Conservation (phyloP, 225 moss, liverwort and hornwort species). For the Physcomitrellopsis africana region DNA sequence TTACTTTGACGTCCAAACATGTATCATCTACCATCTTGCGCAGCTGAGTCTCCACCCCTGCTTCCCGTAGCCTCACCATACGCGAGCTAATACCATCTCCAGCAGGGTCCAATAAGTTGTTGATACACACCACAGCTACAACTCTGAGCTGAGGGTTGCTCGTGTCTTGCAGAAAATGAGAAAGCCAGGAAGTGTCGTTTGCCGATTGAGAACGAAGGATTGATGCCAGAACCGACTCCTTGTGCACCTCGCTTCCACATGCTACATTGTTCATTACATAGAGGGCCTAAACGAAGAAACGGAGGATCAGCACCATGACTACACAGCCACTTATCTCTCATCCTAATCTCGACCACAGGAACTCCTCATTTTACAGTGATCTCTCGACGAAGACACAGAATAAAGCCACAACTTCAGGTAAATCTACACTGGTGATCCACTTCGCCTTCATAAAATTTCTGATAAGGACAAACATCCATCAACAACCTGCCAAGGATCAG, state of each 20-base stretch:
- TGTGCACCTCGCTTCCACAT: slow-evolving; percentile 83
- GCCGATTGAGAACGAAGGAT: slow-evolving; percentile 45
- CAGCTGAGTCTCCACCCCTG: slow-evolving; percentile 78
- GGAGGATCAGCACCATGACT: slow-evolving; percentile 20
- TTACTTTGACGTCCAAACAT: slow-evolving; percentile 96
- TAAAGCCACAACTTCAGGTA: background rate
- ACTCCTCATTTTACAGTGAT: background rate
- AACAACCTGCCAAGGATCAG: background rate
- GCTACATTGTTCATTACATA: slow-evolving; percentile 88
- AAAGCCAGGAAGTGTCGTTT: slow-evolving; percentile 54
- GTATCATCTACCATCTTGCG: slow-evolving; percentile 92
- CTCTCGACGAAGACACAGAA: background rate
- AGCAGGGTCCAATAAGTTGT: slow-evolving; percentile 83
- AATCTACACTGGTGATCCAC: background rate
- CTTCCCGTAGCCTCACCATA: slow-evolving; percentile 70
- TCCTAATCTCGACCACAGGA: slow-evolving; percentile 5
- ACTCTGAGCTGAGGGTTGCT: slow-evolving; percentile 94
- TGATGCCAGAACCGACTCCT: slow-evolving; percentile 88
- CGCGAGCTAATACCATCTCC: slow-evolving; percentile 64
- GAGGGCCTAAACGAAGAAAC: slow-evolving; percentile 66
- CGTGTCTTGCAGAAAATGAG: slow-evolving; percentile 85
- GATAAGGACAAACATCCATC: slow-evolving; percentile 4
- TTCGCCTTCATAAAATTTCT: background rate
- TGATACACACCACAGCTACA: slow-evolving; percentile 93
- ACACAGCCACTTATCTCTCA: no score